Evolutionary conservation across 2,329 filamentous ascomycete species (phyloP), one percentile per base, ranked within the genome.

Genomic region (Cercospora sp.): DNA sequence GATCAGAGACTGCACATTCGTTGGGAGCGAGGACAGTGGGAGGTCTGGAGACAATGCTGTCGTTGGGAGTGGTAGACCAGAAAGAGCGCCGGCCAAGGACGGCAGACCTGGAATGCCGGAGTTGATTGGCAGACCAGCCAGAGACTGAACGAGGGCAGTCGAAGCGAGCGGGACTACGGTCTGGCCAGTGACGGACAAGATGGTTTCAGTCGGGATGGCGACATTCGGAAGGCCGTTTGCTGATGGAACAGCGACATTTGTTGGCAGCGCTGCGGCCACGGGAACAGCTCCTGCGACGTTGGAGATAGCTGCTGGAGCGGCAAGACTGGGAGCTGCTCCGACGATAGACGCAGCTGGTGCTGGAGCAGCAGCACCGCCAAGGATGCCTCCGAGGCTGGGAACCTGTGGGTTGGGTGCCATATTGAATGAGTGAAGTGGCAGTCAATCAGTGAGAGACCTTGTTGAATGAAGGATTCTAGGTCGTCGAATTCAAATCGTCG

Each of bases 151-250:
- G 18, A 68, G 16, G 13, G 58, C 58, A 16, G 63, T 63, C 51
- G 64, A 64, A 13, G 66, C 66, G 5, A 68, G 59, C 1, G 66
- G 66, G 5, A 68, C 63, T 3, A 60, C 55, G n/a, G 63, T 59
- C 39, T 28, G 16, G 23, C 55, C 31, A 9, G 60, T 65, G 48
- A 68, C 26, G 20, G 42, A 18, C 5, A 68, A 30, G 39, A 63
- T 26, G 4, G 36, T 36, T 16, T 63, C 66, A 5, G 66, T 68
- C 9, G 66, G 66, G 18, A 68, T 20, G 39, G 62, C 59, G 9
- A 67, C 45, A 31, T 60, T 60, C 3, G 66, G 62, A 4, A 67
- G 57, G 5, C 55, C 55, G 13, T 33, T 33, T 23, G 39, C 33
- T 8, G 59, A 39, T 39, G 36, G 18, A 6, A 65, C 23, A 12